These are phyloP conservation scores for Canna indica DNA, from an alignment of 176 grass and related monocot species.

Conservation along the genomic window DNA sequence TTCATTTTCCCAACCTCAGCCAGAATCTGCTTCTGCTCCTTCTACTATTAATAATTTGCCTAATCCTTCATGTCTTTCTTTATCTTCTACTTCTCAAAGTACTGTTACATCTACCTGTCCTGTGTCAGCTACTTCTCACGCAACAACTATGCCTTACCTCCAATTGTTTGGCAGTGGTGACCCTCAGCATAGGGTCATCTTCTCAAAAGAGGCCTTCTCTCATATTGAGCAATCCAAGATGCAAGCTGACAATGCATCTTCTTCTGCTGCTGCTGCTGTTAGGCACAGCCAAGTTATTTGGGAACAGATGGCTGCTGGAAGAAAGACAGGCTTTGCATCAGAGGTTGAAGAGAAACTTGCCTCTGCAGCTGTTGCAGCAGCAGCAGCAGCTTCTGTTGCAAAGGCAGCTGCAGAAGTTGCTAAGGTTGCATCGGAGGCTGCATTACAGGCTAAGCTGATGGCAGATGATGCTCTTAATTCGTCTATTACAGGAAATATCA, in stretches of 20 bases:
- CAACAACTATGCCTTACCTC: conserved; percentile 38
- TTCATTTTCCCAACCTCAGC: conserved; percentile 30
- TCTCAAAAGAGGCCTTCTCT: conserved; percentile 37
- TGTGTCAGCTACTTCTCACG: conserved; percentile 39
- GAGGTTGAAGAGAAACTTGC: conserved; percentile 77
- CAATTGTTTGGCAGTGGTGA: conserved; percentile 27
- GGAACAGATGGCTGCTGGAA: conserved; percentile 43
- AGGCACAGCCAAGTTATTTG: conserved; percentile 67
- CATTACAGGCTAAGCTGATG: conserved; percentile 88
- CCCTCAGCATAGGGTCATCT: conserved; percentile 34
- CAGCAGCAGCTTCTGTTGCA: conserved; percentile 80
- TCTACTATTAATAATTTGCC: conserved; percentile 21
- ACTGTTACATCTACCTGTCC: conserved; percentile 32
- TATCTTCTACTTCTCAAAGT: conserved; percentile 43
- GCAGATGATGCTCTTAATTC: conserved; percentile 59
- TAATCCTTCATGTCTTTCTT: conserved; percentile 27
- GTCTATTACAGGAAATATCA: conserved; percentile 18
- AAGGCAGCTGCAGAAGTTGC: conserved; percentile 85
- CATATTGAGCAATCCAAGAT: conserved; percentile 60
- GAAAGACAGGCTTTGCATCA: conserved; percentile 37
- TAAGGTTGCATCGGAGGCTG: conserved; percentile 79
- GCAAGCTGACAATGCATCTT: conserved; percentile 52
- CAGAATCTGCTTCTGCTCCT: conserved; percentile 34
- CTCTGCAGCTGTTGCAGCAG: conserved; percentile 72
- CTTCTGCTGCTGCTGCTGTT: conserved; percentile 43